Percentiles rank a stretch among this genome's conserved stretches.
These are phyloP conservation scores for Nannochloropsis oceanica DNA, from an alignment of 108 stramenopile species.

Conservation along the genomic window DNA sequence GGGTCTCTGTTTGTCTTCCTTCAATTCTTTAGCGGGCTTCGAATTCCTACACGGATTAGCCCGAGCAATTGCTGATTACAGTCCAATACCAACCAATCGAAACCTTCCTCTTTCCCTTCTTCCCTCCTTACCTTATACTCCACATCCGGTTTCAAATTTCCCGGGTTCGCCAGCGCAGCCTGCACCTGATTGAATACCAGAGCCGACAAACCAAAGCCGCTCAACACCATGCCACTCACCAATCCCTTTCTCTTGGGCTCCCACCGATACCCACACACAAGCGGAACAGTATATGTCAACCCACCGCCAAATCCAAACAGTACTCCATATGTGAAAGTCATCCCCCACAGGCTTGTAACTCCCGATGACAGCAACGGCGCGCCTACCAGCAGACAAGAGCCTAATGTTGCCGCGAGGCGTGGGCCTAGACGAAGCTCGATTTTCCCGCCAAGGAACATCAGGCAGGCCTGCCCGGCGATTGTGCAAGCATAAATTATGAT, in stretches of 20 bases:
- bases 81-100: neutral
- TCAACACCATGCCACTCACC: slow-evolving; percentile 5
- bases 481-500: neutral
- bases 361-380: neutral
- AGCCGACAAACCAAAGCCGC: slow-evolving; percentile 7
- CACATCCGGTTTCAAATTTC: neutral
- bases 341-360: neutral
- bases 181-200: slow-evolving; percentile 4
- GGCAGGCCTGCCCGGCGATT: neutral
- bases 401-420: neutral
- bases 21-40: neutral
- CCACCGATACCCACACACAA: slow-evolving; percentile 16
- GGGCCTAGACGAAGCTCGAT: neutral
- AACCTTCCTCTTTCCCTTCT: neutral
- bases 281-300: slow-evolving; percentile 10
- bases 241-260: slow-evolving; percentile 11
- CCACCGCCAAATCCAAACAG: neutral
- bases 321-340: neutral
- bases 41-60: neutral
- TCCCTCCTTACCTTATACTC: neutral
- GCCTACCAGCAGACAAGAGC: neutral
- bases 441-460: neutral
- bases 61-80: neutral
- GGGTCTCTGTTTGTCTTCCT: neutral
- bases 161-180: slow-evolving; percentile 1